phyloP scores from a whole-genome alignment of 169 alveolate genomes.

The Theileria sp. region DNA sequence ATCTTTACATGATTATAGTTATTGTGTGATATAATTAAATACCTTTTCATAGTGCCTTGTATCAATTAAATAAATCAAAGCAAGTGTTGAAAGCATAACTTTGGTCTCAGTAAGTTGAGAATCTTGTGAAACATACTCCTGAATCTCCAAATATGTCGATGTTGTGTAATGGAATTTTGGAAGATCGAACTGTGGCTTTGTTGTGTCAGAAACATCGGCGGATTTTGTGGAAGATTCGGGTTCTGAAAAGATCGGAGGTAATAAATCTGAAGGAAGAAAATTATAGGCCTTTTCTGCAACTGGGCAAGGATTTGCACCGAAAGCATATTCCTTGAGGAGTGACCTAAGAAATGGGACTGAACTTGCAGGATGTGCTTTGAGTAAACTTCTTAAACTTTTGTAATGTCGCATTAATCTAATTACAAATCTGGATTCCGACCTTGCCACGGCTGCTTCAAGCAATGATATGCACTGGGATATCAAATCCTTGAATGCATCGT shows the following conservation, averaged over 20 bases:
- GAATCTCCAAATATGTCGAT: constrained; percentile 42
- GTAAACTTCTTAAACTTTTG: constrained; percentile 47
- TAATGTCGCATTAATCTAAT: constrained; percentile 62
- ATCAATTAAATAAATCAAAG: constrained; percentile 58
- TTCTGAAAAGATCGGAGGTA: constrained; percentile 24
- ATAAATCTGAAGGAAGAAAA: constrained; percentile 6
- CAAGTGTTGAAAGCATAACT: constrained; percentile 48
- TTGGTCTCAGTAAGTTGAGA: constrained; percentile 60
- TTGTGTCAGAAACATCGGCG: constrained; percentile 2
- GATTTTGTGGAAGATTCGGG: background rate
- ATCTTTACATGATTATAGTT: background rate
- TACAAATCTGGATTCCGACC: constrained; percentile 56
- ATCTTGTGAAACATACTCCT: constrained; percentile 40
- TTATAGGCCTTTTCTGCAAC: constrained; percentile 48
- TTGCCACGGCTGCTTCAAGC: constrained; percentile 63
- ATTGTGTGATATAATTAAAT: background rate
- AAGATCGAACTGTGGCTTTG: background rate
- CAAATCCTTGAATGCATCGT: constrained; percentile 67
- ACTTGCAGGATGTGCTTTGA: constrained; percentile 36
- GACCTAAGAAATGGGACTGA: constrained; percentile 52
- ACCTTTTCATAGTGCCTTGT: constrained; percentile 21
- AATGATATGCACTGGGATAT: constrained; percentile 55
- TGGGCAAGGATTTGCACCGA: constrained; percentile 41
- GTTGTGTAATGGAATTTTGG: constrained; percentile 29
- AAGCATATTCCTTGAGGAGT: constrained; percentile 35